Evolutionary conservation across 495 filamentous ascomycete species (phyloP), one percentile per base, ranked within the genome.

Genomic region (Aspergillus campestris): DNA sequence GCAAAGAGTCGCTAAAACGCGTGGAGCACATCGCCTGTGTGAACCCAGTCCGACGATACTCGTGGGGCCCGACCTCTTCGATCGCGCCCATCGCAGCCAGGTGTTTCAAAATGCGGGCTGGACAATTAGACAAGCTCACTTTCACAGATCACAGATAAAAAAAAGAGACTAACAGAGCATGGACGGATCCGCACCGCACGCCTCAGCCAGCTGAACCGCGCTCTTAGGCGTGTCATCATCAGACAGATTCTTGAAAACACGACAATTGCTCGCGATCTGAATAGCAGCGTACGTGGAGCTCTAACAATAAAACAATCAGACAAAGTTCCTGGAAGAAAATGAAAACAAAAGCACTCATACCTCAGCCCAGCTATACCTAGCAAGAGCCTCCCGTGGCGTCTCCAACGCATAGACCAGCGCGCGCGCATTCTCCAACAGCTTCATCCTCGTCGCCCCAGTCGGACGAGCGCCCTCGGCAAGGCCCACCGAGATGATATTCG

Each of bases 1-100:
- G 57, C 42, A 55, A 70, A n/a, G 52, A 60, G 37, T 58, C 61
- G 15, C 53, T 60, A 49, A 64, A 68, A 29, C 60, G 50, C 12
- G 67, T 54, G 9, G 61, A 55, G 6, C 56, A 56, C 11, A 78
- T 50, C 1, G 71, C 55, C 6, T 53, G 64, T 3, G 66, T 62
- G 47, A 78, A 61, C 30, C 64, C 66, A 11, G 63, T 78, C 0
- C 61, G 58, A 1, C 50, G 50, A 51, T 78, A 80, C 14, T 63
- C 61, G 46, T 76, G 61, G 3, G 52, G 39, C 1, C 62, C 69
- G 10, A 60, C 67, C 48, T 79, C 68, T 6, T 38, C 34, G 34
- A 80, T 60, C 32, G 72, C 58, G 6, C 68, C 70, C 67, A 75
- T 73, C 39, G 75, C 68, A 8, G 62, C 65, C 0, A 79, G 47